Percentiles rank a stretch among this genome's conserved stretches.
Conservation (phyloP, 495 filamentous ascomycete genomes). For the Talaromyces borbonicus region DNA sequence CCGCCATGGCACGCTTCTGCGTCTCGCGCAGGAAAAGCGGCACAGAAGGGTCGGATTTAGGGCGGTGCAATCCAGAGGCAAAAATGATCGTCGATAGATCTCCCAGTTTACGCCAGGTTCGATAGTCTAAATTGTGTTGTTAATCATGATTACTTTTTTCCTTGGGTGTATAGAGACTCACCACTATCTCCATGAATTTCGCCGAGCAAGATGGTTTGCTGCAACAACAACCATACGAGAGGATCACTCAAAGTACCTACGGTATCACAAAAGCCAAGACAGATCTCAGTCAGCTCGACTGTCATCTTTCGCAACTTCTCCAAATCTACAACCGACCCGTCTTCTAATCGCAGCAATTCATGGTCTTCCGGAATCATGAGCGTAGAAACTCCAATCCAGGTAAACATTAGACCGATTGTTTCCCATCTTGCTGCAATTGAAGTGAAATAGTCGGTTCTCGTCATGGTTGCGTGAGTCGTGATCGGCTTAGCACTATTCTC, state of each 20-base stretch:
- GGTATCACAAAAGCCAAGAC: slow-evolving; percentile 6
- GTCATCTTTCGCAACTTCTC: background rate
- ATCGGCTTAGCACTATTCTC: slow-evolving; percentile 2
- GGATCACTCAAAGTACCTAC: slow-evolving; percentile 7
- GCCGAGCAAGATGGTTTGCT: slow-evolving; percentile 4
- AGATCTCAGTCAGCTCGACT: slow-evolving; percentile 3
- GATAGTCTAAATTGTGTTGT: slow-evolving; percentile 5
- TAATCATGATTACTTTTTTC: background rate
- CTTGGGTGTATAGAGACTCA: background rate
- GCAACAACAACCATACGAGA: slow-evolving; percentile 6
- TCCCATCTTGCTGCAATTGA: slow-evolving; percentile 7
- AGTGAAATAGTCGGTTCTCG: background rate
- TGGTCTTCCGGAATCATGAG: slow-evolving; percentile 5
- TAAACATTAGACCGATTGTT: slow-evolving; percentile 7
- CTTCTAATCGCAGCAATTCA: background rate
- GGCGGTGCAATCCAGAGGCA: slow-evolving; percentile 39
- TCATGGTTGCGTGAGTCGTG: background rate
- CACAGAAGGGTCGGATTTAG: slow-evolving; percentile 10
- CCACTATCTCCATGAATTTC: slow-evolving; percentile 6
- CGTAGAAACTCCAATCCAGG: background rate
- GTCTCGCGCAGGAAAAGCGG: slow-evolving; percentile 32
- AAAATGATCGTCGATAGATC: slow-evolving; percentile 11
- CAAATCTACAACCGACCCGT: background rate
- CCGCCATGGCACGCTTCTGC: slow-evolving; percentile 32
- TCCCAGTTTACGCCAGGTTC: slow-evolving; percentile 11